Evolutionary conservation across 495 filamentous ascomycete species (phyloP), one percentile per base, ranked within the genome.

Genomic region (Podospora conica): DNA sequence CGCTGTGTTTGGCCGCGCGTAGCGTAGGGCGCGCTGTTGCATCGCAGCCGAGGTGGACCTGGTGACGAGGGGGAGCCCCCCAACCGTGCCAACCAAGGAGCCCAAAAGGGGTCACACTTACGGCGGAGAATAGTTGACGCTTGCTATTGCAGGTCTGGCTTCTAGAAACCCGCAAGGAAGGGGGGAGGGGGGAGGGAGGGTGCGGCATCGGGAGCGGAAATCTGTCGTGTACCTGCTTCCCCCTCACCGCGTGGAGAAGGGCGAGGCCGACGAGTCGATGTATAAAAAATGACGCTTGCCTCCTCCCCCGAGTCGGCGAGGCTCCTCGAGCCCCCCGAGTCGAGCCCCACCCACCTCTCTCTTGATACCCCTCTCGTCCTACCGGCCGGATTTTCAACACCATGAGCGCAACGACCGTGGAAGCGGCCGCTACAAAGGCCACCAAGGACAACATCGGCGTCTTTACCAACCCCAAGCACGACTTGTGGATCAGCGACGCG

Each of bases 391-490:
- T 23, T 24, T 27, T 23, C 23, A 21, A 27, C n/a, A 55, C 24
- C 48, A 64, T 58, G 63, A 57, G 55, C 25, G 24, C 28, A 23
- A 22, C 55, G 18, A 48, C 31, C 18, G 57, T 58, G 20, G 55
- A 33, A 22, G 60, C 60, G 23, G 66, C 28, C 24, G 66, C 54
- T 58, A 53, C 67, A 55, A 70, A 74, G 66, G 77, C 78, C 28
- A 66, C 74, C 24, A 96, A 96, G 82, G 75, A 91, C 64, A 98
- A 97, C 79, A 93, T 98, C 71, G 94, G 91, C 70, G 92, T 97
- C 60, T 98, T 89, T 83, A 98, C 93, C 59, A 96, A 97, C 78
- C 92, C 93, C 28, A 83, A 85, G 27, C 93, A 98, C 74, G 90
- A 96, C 69, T 82, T 98, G 60, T 98, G 93, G 91, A 87, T 96